These are phyloP conservation scores for Clarkia xantiana DNA, from an alignment of 345 rosid genomes.

Conservation along the genomic window DNA sequence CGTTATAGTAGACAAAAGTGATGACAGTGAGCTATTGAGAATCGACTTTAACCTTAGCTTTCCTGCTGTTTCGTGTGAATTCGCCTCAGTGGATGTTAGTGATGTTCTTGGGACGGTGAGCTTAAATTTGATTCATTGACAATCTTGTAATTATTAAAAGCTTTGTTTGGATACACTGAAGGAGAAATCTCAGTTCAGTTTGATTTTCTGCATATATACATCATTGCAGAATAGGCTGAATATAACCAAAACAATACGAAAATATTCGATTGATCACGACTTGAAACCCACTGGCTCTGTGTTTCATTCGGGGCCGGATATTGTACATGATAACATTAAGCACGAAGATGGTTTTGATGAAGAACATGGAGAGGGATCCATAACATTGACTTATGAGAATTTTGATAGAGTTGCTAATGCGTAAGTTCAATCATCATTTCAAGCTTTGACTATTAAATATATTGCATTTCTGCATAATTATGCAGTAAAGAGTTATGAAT, in stretches of 20 bases:
- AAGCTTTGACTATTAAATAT: background rate
- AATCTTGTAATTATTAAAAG: too few relatives aligned
- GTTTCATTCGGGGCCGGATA: constrained; percentile 51
- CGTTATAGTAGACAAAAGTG: constrained; percentile 72
- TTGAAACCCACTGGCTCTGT: constrained; percentile 75
- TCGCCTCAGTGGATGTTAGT: constrained; percentile 86
- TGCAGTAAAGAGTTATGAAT: too few relatives aligned
- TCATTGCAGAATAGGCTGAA: constrained; percentile 91
- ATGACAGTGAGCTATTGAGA: constrained; percentile 81
- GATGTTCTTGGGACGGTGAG: constrained; percentile 99
- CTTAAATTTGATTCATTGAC: constrained; percentile 12
- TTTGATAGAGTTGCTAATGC: constrained; percentile 58
- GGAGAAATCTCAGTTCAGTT: too few relatives aligned
- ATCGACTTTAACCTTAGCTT: constrained; percentile 91
- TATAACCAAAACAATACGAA: constrained; percentile 86
- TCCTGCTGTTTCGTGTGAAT: constrained; percentile 96
- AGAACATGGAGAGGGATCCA: constrained; percentile 50
- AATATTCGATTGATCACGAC: constrained; percentile 72
- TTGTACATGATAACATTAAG: constrained; percentile 30
- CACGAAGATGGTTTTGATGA: constrained; percentile 74
- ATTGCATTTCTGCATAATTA: too few relatives aligned
- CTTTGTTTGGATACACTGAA: too few relatives aligned
- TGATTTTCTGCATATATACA: constrained; percentile 17
- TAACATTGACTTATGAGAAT: constrained; percentile 34
- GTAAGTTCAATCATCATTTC: constrained; percentile 38